Evolutionary conservation across 2,329 filamentous ascomycete genomes (phyloP).

Genomic region (Thielaviopsis punctulata): DNA sequence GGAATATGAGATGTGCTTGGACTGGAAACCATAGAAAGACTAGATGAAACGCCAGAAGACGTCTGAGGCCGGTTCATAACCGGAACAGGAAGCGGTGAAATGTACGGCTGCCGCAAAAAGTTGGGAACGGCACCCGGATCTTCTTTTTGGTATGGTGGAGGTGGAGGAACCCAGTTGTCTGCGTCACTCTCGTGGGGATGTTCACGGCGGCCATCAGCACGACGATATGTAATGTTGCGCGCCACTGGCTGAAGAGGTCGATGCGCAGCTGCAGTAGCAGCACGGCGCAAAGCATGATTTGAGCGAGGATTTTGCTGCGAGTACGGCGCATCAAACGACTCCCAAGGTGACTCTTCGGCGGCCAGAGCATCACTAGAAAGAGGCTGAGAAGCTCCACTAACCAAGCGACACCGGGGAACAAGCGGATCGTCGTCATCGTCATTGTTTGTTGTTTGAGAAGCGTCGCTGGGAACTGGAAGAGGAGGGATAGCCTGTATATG

Average conservation of each 20-base stretch:
- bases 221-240: constrained; percentile 42
- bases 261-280: constrained; percentile 58
- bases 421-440: constrained; percentile 34
- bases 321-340: constrained; percentile 54
- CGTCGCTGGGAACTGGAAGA: constrained; percentile 16
- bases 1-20: background rate
- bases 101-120: constrained; percentile 34
- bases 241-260: constrained; percentile 42
- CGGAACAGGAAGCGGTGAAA: constrained; percentile 20
- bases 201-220: constrained; percentile 52
- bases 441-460: constrained; percentile 11
- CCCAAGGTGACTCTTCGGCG: constrained; percentile 16
- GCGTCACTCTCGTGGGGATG: constrained; percentile 75
- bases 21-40: background rate
- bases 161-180: constrained; percentile 76
- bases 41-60: background rate
- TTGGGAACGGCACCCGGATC: constrained; percentile 38
- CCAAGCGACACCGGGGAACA: constrained; percentile 28
- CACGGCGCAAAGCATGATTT: constrained; percentile 50
- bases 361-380: constrained; percentile 8
- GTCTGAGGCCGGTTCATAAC: constrained; percentile 4
- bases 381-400: constrained; percentile 16
- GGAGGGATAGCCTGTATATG: constrained; percentile 16
- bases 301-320: constrained; percentile 57
- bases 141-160: constrained; percentile 60